These are phyloP conservation scores for Acanthamoeba triangularis DNA, from an alignment of 208 protist genomes.

Conservation along the genomic window DNA sequence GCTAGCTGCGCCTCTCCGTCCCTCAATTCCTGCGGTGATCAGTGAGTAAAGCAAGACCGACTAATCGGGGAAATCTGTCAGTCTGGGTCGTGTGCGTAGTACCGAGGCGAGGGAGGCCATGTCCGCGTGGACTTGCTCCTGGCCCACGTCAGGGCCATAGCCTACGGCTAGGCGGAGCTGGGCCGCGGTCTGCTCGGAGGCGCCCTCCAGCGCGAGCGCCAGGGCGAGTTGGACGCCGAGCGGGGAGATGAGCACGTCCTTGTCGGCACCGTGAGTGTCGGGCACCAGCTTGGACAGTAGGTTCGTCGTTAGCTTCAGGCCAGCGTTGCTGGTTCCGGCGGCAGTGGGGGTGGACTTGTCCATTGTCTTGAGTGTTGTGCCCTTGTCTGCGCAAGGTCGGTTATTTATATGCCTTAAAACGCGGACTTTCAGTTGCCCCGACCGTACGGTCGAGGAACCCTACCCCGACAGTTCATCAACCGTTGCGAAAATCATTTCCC, in stretches of 20 bases:
- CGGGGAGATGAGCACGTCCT: constrained; percentile 7
- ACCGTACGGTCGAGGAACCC: too few species aligned
- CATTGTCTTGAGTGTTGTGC: too few species aligned
- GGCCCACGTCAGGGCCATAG: background rate
- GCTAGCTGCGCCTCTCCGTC: background rate
- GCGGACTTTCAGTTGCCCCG: too few species aligned
- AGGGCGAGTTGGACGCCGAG: background rate
- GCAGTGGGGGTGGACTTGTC: too few species aligned
- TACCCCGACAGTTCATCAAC: too few species aligned
- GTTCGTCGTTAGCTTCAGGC: background rate
- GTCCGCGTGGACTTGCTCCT: background rate
- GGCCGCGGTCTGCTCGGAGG: background rate
- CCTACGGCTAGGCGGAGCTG: background rate
- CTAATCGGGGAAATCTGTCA: background rate
- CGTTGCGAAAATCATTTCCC: too few species aligned
- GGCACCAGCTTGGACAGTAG: background rate
- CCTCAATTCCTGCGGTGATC: background rate
- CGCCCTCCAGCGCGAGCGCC: constrained; percentile 16
- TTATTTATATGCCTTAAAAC: too few species aligned
- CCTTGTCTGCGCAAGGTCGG: too few species aligned
- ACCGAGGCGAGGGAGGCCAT: background rate
- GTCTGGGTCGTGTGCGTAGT: background rate
- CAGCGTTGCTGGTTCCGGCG: too few species aligned
- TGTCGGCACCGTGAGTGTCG: background rate
- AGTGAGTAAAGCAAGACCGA: background rate